Evolutionary conservation across 495 filamentous ascomycete genomes (phyloP).

Genomic region (Immersiella caudata): DNA sequence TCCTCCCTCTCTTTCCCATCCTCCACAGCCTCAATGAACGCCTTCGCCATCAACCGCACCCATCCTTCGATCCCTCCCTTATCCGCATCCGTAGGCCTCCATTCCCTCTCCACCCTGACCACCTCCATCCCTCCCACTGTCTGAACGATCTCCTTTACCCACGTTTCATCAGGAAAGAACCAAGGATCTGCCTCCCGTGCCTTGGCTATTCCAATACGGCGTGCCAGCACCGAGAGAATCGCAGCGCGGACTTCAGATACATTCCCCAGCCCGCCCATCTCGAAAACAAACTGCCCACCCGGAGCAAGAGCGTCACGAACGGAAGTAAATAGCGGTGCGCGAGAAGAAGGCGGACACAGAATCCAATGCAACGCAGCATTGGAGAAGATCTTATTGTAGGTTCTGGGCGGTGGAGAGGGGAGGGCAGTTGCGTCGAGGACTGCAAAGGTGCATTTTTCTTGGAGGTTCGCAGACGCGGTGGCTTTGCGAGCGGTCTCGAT

Average conservation of each 20-base stretch:
- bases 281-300: conserved; percentile 66
- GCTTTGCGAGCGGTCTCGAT: conserved; percentile 56
- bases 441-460: conserved; percentile 46
- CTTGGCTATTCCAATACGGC: conserved; percentile 53
- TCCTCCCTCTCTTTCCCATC: conserved; percentile 50
- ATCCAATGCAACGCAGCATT: conserved; percentile 86
- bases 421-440: conserved; percentile 44
- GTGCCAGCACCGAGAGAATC: conserved; percentile 54
- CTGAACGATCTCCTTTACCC: conserved; percentile 56
- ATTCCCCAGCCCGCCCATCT: conserved; percentile 76
- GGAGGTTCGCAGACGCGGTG: conserved; percentile 22
- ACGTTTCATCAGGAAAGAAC: conserved; percentile 70
- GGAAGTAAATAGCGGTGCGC: conserved; percentile 48
- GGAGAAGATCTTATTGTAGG: conserved; percentile 69
- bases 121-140: conserved; percentile 61
- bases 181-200: conserved; percentile 62
- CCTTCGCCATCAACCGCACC: conserved; percentile 66
- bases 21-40: conserved; percentile 57
- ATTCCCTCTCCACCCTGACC: conserved; percentile 63
- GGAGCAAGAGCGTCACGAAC: conserved; percentile 55
- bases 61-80: conserved; percentile 69
- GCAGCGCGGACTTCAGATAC: conserved; percentile 65
- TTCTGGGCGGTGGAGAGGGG: conserved; percentile 29
- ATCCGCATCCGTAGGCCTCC: conserved; percentile 61
- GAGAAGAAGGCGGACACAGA: conserved; percentile 45